A percentile compares a stretch with the other conserved stretches of the same genome.
phyloP scores from a whole-genome alignment of 306 rosid species.

The Arachis hypogaea region DNA sequence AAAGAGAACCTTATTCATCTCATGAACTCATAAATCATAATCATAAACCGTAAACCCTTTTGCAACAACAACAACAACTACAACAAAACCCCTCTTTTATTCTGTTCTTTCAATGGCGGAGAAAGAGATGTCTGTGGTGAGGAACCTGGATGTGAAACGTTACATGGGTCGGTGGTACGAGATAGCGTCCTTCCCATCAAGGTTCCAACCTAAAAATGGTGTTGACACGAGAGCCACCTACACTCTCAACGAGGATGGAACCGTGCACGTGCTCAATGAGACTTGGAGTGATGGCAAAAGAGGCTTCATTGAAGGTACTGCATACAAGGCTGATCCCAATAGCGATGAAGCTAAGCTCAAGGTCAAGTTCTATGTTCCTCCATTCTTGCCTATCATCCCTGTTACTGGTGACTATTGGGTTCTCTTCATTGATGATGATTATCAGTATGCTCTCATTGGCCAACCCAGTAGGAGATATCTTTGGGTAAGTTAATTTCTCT shows the following conservation, averaged over 20 bases:
- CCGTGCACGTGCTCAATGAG: slow-evolving; percentile 77
- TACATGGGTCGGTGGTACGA: slow-evolving; percentile 98
- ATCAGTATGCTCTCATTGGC: slow-evolving; percentile 76
- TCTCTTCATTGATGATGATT: slow-evolving; percentile 68
- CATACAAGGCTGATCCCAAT: slow-evolving; percentile 66
- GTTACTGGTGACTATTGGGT: slow-evolving; percentile 88
- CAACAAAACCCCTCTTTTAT: background rate
- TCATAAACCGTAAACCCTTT: background rate
- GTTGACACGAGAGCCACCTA: slow-evolving; percentile 83
- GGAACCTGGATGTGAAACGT: slow-evolving; percentile 57
- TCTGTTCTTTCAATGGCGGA: slow-evolving; percentile 47
- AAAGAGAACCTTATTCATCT: background rate
- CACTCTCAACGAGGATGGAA: slow-evolving; percentile 67
- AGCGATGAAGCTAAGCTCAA: slow-evolving; percentile 91
- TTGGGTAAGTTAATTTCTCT: slow-evolving; percentile 63
- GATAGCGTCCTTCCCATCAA: slow-evolving; percentile 83
- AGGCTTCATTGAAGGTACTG: slow-evolving; percentile 66
- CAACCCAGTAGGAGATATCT: slow-evolving; percentile 74
- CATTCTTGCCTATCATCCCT: slow-evolving; percentile 79
- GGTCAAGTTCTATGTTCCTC: slow-evolving; percentile 87
- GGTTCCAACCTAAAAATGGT: slow-evolving; percentile 71
- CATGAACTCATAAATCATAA: background rate
- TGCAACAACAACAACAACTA: background rate
- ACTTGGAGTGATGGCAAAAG: slow-evolving; percentile 76
- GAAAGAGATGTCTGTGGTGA: slow-evolving; percentile 70